Evolutionary conservation across 2,329 filamentous ascomycete species (phyloP), one percentile per base, ranked within the genome.

Genomic region (Colletotrichum sp.): DNA sequence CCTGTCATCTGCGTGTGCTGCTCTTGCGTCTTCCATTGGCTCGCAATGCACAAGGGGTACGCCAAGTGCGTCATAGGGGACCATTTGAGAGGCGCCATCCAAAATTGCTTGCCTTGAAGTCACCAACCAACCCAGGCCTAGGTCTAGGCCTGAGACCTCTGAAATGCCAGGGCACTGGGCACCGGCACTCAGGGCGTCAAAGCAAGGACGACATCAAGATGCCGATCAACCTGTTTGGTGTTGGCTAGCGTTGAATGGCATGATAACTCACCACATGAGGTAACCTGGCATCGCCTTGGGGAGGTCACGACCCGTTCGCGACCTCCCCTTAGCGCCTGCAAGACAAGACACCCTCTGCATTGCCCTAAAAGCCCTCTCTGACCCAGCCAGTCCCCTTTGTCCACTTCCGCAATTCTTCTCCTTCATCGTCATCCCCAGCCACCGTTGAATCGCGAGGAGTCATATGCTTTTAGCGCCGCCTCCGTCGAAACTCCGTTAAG

Each of bases 31-130:
- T 36, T n/a, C 55, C 22, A 71, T 70, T 71, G 44, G 59, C n/a
- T 19, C 5, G 13, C 22, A 15, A 22, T 16, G n/a, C 13, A 13
- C n/a, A 22, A 30, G 32, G 27, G 71, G 25, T 12, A 34, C 19
- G 9, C 9, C 25, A 11, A 22, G 28, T 74, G 44, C 72, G 72
- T 74, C 72, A 74, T 74, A 74, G 34, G 72, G 67, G 72, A 71
- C 67, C 72, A 48, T 39, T 28, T 36, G 13, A 55, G 25, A 68
- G n/a, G 25, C 48, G 52, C 32, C 27, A 34, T 57, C 19, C 39
- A 27, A 16, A 48, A 30, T 60, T 55, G 36, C 52, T 44, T 19
- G 12, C 36, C 16, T 39, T 39, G 36, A 39, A 39, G 36, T 39
- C 36, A 39, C 36, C 36, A 39, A 19, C 60, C 60, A 52, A 60